Percentiles rank a stretch among this genome's conserved stretches.
Conservation (phyloP, 306 rosid species). For the Citrullus colocynthis region DNA sequence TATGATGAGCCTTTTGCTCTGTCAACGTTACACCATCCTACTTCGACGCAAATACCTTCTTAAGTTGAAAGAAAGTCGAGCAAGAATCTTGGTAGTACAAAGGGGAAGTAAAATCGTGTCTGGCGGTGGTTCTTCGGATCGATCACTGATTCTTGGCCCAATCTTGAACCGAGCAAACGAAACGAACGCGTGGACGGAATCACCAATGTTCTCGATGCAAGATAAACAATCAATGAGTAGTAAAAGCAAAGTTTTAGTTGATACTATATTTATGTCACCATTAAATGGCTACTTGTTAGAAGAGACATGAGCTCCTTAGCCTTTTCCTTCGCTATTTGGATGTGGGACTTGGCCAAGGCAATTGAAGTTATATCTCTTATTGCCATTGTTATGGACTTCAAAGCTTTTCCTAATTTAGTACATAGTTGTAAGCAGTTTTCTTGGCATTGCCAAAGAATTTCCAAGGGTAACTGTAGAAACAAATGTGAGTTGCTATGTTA, state of each 20-base stretch:
- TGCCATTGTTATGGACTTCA: conserved; percentile 41
- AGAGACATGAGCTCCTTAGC: not conserved
- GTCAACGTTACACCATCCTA: too few relatives aligned
- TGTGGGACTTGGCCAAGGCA: conserved; percentile 24
- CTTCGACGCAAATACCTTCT: not conserved
- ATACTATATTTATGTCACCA: not conserved
- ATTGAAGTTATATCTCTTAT: conserved; percentile 44
- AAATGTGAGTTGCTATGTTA: not conserved
- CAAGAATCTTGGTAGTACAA: too few relatives aligned
- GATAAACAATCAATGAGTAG: conserved; percentile 26
- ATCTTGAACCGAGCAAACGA: conserved; percentile 9
- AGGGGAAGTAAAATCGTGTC: too few relatives aligned
- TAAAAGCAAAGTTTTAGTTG: not conserved
- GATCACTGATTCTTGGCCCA: too few relatives aligned
- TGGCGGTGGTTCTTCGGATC: too few relatives aligned
- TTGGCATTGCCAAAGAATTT: conserved; percentile 29
- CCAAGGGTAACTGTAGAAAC: conserved; percentile 24
- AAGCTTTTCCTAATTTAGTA: conserved; percentile 43
- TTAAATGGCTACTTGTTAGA: not conserved
- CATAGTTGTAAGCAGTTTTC: conserved; percentile 47
- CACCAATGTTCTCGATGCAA: conserved; percentile 14
- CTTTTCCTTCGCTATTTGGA: not conserved
- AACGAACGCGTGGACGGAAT: conserved; percentile 21
- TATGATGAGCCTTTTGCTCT: not conserved
- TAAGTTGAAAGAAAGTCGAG: too few relatives aligned